A percentile compares a stretch with the other conserved stretches of the same genome.
Conservation (phyloP, 495 filamentous ascomycete species). For the Penicillium steckii region DNA sequence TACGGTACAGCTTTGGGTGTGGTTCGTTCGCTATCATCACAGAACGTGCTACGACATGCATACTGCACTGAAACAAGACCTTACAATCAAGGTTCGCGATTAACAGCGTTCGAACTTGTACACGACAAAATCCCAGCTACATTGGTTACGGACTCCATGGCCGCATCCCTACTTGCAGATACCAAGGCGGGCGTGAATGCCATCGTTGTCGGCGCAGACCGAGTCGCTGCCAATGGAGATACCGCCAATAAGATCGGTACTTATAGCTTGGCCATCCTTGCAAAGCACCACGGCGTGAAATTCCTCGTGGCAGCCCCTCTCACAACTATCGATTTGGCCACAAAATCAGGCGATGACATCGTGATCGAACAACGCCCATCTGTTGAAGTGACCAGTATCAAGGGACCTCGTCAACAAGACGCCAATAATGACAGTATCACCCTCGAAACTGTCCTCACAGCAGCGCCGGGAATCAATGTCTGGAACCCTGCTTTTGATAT, state of each 20-base stretch:
- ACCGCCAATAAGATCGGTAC: slow-evolving; percentile 99
- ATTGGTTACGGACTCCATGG: slow-evolving; percentile 96
- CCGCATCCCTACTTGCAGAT: slow-evolving; percentile 72
- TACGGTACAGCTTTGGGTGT: slow-evolving; percentile 96
- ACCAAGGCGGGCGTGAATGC: slow-evolving; percentile 64
- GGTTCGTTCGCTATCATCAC: slow-evolving; percentile 75
- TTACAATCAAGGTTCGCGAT: slow-evolving; percentile 94
- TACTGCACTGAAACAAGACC: slow-evolving; percentile 97
- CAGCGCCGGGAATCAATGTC: slow-evolving; percentile 75
- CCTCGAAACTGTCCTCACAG: slow-evolving; percentile 73
- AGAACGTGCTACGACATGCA: slow-evolving; percentile 65
- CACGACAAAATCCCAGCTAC: slow-evolving; percentile 92
- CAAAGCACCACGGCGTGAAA: slow-evolving; percentile 81
- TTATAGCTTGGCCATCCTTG: slow-evolving; percentile 85
- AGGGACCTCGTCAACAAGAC: slow-evolving; percentile 60
- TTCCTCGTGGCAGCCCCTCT: slow-evolving; percentile 94
- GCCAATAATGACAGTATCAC: slow-evolving; percentile 48
- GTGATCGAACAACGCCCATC: slow-evolving; percentile 81
- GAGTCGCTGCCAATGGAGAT: slow-evolving; percentile 94
- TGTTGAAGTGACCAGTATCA: slow-evolving; percentile 77
- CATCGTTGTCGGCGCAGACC: slow-evolving; percentile 91
- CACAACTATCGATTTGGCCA: slow-evolving; percentile 87
- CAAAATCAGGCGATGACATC: slow-evolving; percentile 71
- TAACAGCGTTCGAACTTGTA: slow-evolving; percentile 94
- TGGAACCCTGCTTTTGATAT: slow-evolving; percentile 99